Evolutionary conservation across 495 filamentous ascomycete genomes (phyloP).

Genomic region (Penicillium malachiteum): DNA sequence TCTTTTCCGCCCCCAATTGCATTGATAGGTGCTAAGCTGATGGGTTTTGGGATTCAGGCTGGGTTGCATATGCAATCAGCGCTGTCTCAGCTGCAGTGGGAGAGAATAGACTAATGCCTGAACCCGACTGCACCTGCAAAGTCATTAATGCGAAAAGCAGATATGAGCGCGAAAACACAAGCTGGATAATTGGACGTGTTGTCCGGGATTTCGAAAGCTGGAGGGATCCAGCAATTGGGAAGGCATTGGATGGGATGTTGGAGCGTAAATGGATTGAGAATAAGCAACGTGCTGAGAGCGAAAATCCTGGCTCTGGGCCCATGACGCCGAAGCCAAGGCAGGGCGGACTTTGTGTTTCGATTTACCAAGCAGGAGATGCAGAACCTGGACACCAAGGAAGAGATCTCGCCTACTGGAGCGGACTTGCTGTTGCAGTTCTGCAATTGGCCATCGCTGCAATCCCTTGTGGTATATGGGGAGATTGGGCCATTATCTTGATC

Average conservation of each 20-base stretch:
- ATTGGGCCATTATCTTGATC: neutral
- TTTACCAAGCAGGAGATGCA: neutral
- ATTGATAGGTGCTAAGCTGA: too few relatives aligned
- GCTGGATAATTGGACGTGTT: neutral
- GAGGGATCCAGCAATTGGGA: too few relatives aligned
- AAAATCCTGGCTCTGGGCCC: too few relatives aligned
- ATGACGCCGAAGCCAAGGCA: neutral
- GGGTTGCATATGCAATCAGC: slow-evolving; percentile 1
- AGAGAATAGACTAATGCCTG: neutral
- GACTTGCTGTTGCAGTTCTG: neutral
- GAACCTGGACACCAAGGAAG: neutral
- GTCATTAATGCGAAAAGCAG: too few relatives aligned
- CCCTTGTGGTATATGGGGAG: neutral
- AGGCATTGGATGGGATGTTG: too few relatives aligned
- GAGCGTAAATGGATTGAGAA: too few relatives aligned
- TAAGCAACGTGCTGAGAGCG: too few relatives aligned
- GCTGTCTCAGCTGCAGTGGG: neutral
- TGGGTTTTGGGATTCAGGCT: neutral
- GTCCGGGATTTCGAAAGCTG: too few relatives aligned
- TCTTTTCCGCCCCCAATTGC: too few relatives aligned
- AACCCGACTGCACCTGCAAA: too few relatives aligned
- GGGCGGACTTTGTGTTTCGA: neutral
- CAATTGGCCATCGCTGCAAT: neutral
- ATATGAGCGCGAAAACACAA: too few relatives aligned
- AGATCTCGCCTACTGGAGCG: neutral